These are phyloP conservation scores for Geoglossum cookeanum DNA, from an alignment of 2,329 filamentous ascomycete genomes.

Conservation along the genomic window DNA sequence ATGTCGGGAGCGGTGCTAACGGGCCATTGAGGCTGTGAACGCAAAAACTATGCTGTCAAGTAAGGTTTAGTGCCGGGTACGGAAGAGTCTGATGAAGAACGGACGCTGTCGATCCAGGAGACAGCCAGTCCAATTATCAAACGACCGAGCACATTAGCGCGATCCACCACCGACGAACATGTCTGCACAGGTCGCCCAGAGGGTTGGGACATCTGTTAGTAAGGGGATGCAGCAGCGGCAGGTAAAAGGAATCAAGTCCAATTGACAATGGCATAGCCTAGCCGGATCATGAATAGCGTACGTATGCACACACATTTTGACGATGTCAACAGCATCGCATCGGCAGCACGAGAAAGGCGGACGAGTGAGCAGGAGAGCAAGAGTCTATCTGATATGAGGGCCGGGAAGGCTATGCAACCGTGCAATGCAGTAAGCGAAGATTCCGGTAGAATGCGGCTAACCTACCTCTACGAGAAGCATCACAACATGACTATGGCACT, in stretches of 20 bases:
- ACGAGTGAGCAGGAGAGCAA: background rate
- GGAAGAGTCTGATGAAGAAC: background rate
- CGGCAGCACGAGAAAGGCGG: background rate
- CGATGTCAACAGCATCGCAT: background rate
- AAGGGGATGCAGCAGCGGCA: background rate
- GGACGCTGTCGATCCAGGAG: background rate
- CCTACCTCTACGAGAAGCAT: background rate
- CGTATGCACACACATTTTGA: background rate
- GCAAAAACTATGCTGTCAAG: background rate
- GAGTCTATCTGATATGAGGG: background rate
- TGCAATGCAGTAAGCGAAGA: background rate
- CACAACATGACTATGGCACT: background rate
- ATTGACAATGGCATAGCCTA: background rate
- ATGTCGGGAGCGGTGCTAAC: background rate
- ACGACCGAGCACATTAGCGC: background rate
- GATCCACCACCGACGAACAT: background rate
- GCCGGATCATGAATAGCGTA: too few species aligned
- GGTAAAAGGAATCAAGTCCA: background rate
- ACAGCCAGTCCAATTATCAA: background rate
- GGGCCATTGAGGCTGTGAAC: background rate
- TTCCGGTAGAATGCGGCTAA: background rate
- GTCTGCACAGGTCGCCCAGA: background rate
- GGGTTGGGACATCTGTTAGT: background rate
- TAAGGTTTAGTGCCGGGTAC: conserved; percentile 1
- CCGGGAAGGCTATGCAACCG: background rate